Conservation (phyloP, 345 rosid genomes). For the Theobroma cacao region DNA sequence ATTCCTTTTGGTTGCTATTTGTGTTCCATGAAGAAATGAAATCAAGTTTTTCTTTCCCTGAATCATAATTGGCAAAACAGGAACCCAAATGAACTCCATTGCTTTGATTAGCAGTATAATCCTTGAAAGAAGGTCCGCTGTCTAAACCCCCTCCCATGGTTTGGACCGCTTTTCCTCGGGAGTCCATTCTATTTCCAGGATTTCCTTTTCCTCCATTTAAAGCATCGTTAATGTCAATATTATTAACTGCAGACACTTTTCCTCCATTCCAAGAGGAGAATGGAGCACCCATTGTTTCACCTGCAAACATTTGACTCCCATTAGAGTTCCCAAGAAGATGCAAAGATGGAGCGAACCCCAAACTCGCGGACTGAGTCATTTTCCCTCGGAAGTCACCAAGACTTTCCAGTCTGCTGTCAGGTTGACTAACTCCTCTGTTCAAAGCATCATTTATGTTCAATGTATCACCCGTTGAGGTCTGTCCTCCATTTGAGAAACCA, state of each 20-base stretch:
- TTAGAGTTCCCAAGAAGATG: slow-evolving; percentile 7
- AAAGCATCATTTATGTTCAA: slow-evolving; percentile 4
- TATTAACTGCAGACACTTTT: background rate
- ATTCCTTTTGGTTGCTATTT: background rate
- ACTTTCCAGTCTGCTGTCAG: background rate
- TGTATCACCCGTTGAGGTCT: background rate
- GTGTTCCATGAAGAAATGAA: background rate
- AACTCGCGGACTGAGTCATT: background rate
- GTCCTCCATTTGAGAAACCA: background rate
- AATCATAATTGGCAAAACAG: background rate
- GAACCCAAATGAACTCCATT: background rate
- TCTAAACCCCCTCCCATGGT: background rate
- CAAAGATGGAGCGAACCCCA: slow-evolving; percentile 6
- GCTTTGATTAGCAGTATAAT: background rate
- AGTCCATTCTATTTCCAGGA: background rate
- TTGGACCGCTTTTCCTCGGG: background rate
- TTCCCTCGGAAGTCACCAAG: slow-evolving; percentile 3
- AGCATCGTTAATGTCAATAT: background rate
- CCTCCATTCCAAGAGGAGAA: background rate
- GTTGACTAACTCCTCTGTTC: background rate
- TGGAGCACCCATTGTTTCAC: background rate
- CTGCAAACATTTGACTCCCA: background rate
- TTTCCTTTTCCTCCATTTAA: background rate
- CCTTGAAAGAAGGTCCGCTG: background rate
- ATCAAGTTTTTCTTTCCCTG: background rate